Base-by-base conservation (phyloP, 2,329 filamentous ascomycete genomes). In the Xylaria sp. region DNA sequence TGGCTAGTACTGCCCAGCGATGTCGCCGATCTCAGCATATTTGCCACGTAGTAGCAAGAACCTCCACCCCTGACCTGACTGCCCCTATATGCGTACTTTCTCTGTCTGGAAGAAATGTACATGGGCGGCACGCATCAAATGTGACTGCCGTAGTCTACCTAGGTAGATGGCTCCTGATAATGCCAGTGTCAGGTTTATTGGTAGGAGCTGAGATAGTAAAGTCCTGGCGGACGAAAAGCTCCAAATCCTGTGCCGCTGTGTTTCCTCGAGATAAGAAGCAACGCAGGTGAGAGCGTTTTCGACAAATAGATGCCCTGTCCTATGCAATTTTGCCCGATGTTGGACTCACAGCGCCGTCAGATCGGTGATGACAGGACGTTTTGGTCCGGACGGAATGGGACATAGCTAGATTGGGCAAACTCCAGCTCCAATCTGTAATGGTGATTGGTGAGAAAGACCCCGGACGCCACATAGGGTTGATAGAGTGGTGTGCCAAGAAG, bases 361-460 rank as follows among this genome's bases (percentile, higher is more conserved):
- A 27, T 27, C 13, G 41, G 3, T 27, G 44, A 51, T 27, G 35
- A 31, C 15, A 63, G 57, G 57, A 63, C 47, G 4, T 48, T 56
- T 56, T 60, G 41, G 37, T 64, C 61, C 58, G 54, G 57, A 17
- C 35, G n/a, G 47, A 55, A 54, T 51, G n/a, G 52, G 60, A 21
- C 27, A 53, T 48, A 37, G 23, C 57, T 58, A 15, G 13, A 57
- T 64, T 31, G 27, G 58, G 61, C 47, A 54, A 58, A 40, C 48
- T 25, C 8, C 15, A 61, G 49, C 47, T 8, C 35, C 10, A 29
- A 41, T 40, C 1, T 25, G 4, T 19, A 2, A n/a, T n/a, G 3
- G 10, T 54, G 61, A 64, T 61, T 64, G 58, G 61, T 23, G 25
- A 5, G 19, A 7, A 19, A 17, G 19, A 48, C 37, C 46, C 46